These are phyloP conservation scores for Ephemerocybe angulata DNA, from an alignment of 768 basidiomycete species.

Conservation along the genomic window DNA sequence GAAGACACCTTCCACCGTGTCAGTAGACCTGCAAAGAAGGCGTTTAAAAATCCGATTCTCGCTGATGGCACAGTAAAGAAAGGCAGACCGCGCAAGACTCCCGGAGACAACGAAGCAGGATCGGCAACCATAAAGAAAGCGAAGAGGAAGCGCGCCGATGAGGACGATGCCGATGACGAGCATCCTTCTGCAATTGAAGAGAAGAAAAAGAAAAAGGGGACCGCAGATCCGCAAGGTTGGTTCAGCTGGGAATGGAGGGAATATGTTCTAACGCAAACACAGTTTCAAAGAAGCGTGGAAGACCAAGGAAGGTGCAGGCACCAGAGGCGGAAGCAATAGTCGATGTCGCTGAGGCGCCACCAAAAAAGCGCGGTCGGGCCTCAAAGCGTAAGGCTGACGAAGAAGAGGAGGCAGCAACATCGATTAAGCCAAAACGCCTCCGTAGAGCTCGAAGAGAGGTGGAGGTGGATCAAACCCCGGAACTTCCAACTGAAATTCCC, in stretches of 20 bases:
- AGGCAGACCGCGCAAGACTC: conserved; percentile 51
- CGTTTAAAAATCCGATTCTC: conserved; percentile 44
- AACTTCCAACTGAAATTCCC: not conserved
- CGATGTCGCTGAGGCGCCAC: too few species aligned
- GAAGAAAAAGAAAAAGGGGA: not conserved
- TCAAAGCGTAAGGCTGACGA: conserved; percentile 19
- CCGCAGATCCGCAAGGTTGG: not conserved
- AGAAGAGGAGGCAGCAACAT: not conserved
- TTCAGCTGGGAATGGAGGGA: not conserved
- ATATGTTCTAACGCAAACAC: too few species aligned
- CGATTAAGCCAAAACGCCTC: not conserved
- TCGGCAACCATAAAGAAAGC: not conserved
- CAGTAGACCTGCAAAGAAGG: conserved; percentile 29
- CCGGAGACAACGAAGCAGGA: conserved; percentile 11
- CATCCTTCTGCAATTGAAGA: too few species aligned
- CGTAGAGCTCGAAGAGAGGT: too few species aligned
- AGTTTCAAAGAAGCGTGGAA: conserved; percentile 38
- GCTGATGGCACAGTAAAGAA: conserved; percentile 53
- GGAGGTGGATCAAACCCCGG: not conserved
- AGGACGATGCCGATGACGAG: not conserved
- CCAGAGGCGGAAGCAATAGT: not conserved
- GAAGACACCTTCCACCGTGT: conserved; percentile 48
- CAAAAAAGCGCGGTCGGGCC: conserved; percentile 35
- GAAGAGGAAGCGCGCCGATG: conserved; percentile 3
- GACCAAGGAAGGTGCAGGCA: conserved; percentile 26